Conservation (phyloP, 164 flowering plant species). For the Kingdonia uniflora region DNA sequence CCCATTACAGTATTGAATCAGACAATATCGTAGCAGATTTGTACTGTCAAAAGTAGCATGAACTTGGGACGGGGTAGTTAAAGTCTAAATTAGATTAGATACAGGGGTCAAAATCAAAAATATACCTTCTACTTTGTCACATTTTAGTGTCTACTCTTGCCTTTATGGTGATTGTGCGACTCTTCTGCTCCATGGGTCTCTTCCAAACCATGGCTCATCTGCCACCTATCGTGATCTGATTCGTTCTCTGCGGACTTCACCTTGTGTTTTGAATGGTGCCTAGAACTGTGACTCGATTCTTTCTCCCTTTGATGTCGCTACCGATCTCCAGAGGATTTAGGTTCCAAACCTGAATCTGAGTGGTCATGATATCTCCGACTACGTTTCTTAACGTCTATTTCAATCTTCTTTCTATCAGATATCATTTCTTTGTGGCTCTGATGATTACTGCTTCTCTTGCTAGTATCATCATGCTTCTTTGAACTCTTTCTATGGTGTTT, state of each 20-base stretch:
- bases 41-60: too few relatives aligned
- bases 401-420: constrained; percentile 21
- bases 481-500: constrained; percentile 19
- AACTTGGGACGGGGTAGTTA: too few relatives aligned
- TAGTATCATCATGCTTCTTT: constrained; percentile 23
- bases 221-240: constrained; percentile 33
- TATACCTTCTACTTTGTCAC: too few relatives aligned
- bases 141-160: constrained; percentile 29
- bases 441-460: constrained; percentile 21
- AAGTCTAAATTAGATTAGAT: too few relatives aligned
- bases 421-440: constrained; percentile 13
- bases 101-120: too few relatives aligned
- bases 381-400: constrained; percentile 19
- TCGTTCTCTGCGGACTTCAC: constrained; percentile 15
- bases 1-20: too few relatives aligned
- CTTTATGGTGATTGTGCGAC: constrained; percentile 22
- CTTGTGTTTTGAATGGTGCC: constrained; percentile 22
- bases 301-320: constrained; percentile 18
- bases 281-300: constrained; percentile 23
- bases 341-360: constrained; percentile 23
- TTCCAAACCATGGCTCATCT: constrained; percentile 29
- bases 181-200: constrained; percentile 21
- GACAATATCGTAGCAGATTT: too few relatives aligned
- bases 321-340: constrained; percentile 18
- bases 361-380: constrained; percentile 18